A percentile compares a stretch with the other conserved stretches of the same genome.
Conservation (phyloP, 164 flowering plant species). For the Piper longum region DNA sequence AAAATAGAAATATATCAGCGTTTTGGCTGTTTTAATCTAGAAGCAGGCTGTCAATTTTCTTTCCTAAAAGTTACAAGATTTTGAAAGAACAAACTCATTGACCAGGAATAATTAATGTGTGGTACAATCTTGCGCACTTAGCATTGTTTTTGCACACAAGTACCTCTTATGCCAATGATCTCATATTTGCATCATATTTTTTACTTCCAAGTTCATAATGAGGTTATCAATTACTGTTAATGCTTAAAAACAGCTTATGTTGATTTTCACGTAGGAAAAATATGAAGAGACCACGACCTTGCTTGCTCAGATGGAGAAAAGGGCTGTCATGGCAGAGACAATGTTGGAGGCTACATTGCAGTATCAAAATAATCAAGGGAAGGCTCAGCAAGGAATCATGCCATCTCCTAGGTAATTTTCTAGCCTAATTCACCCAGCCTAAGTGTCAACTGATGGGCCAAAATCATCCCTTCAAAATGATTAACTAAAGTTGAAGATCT, state of each 20-base stretch:
- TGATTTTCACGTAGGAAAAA: constrained; percentile 49
- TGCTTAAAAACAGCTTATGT: neutral
- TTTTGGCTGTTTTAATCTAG: no score
- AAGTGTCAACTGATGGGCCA: neutral
- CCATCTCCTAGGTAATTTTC: constrained; percentile 60
- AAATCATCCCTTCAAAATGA: neutral
- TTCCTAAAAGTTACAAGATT: no score
- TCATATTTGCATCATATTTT: no score
- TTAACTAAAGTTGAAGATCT: no score
- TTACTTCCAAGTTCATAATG: neutral
- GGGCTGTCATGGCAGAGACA: constrained; percentile 92
- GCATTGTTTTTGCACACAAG: no score
- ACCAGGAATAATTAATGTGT: no score
- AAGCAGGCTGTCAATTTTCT: no score
- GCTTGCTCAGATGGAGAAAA: constrained; percentile 84
- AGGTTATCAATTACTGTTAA: neutral
- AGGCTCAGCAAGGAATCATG: constrained; percentile 28
- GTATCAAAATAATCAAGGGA: constrained; percentile 81
- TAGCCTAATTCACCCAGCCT: neutral
- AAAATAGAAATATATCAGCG: no score
- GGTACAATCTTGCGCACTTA: no score
- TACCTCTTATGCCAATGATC: no score
- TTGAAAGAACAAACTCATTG: no score
- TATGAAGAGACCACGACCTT: constrained; percentile 69
- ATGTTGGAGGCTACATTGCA: constrained; percentile 96